Base-by-base conservation (phyloP, 139 green algal genomes). In the Chlamydomonas sphaeroides region DNA sequence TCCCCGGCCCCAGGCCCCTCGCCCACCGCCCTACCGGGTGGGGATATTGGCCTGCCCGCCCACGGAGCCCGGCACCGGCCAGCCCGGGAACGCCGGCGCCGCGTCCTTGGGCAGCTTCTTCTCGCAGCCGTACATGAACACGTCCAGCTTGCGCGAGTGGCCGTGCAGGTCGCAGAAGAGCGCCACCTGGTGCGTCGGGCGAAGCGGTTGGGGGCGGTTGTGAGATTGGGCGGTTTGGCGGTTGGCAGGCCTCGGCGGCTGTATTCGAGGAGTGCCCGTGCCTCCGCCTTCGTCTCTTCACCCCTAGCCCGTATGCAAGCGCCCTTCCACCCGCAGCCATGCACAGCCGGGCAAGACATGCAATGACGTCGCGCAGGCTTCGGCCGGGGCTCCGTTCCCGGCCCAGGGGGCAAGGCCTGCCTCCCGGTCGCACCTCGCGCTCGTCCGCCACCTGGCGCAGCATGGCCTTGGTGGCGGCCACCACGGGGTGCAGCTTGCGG, bases 81-180 rank as follows among this genome's bases (percentile, higher is more conserved):
- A 89, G 53, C 85, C 79, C 6, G 80, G 48, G 5, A 39, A 84
- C 23, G 71, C 48, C 17, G 86, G 65, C 8, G 45, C 51, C 8
- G 5, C n/a, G 82, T 89, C 89, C 57, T 75, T 86, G 32, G 36
- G 41, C 36, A 32, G 32, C 59, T 88, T 83, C 69, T 92, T 89
- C 72, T 93, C 85, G 75, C 93, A 96, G 51, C 93, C 93, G 81
- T 96, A 95, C 76, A 95, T 87, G 85, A 96, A 96, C 23, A 93
- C 82, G 35, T 84, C 86, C 49, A 71, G 84, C 84, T 95, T 96
- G 42, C 89, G 86, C 35, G 86, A 93, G 88, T 97, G 94, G 23
- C 93, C 94, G 79, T 97, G 94, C 56, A 97, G 76, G 88, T 97
- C 94, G 36, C 83, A 90, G 67, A 94, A 93, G 38, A 95, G 72